phyloP scores from a whole-genome alignment of 116 monocot genomes.

The Zostera marina region DNA sequence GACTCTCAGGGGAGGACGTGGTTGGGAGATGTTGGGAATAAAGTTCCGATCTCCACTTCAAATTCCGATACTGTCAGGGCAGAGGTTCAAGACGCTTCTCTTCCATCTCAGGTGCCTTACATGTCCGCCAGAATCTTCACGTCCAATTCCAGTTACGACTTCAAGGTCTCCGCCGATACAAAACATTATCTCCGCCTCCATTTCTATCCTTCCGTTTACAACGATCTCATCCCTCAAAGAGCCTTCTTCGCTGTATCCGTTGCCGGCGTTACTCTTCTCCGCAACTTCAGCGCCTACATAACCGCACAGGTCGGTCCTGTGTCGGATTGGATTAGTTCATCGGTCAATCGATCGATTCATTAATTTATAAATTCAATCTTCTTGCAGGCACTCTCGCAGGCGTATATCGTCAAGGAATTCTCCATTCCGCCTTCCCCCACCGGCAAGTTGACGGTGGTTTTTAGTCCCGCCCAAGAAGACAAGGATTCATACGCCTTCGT shows the following conservation, averaged over 20 bases:
- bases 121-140: constrained; percentile 68
- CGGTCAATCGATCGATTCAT: too few relatives aligned
- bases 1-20: too few relatives aligned
- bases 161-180: constrained; percentile 24
- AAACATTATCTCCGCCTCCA: constrained; percentile 75
- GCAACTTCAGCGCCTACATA: constrained; percentile 63
- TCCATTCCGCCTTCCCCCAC: constrained; percentile 24
- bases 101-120: constrained; percentile 15
- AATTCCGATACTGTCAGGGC: not conserved
- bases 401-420: constrained; percentile 72
- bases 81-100: not conserved
- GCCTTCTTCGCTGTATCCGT: constrained; percentile 47
- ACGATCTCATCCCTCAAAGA: constrained; percentile 19
- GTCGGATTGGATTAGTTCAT: too few relatives aligned
- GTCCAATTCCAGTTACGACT: constrained; percentile 30
- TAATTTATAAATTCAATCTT: too few relatives aligned
- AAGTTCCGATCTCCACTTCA: not conserved
- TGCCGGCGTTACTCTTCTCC: constrained; percentile 43
- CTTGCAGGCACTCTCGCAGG: constrained; percentile 46
- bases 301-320: constrained; percentile 33
- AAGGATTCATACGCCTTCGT: constrained; percentile 60
- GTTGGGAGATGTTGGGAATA: not conserved
- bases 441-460: constrained; percentile 39
- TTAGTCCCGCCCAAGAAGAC: constrained; percentile 31
- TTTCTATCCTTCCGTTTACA: constrained; percentile 67